These are phyloP conservation scores for Scenedesmus sp. DNA, from an alignment of 163 green algal species.

Conservation along the genomic window DNA sequence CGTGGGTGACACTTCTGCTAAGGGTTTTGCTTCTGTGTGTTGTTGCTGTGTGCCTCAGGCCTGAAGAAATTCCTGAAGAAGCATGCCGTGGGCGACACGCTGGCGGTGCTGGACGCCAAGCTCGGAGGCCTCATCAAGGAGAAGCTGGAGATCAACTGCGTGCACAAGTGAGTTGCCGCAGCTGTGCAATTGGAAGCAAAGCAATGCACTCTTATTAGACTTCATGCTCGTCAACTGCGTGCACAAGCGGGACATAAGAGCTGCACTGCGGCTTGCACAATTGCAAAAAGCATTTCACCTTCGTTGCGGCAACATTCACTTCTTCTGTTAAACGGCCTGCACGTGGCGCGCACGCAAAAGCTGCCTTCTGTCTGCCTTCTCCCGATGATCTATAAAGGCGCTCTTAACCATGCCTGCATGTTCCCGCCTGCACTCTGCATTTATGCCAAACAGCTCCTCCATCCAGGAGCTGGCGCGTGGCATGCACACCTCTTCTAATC, in stretches of 20 bases:
- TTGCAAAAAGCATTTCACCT: no score
- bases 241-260: no score
- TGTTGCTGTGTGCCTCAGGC: slow-evolving; percentile 46
- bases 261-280: no score
- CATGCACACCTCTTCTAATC: slow-evolving; percentile 58
- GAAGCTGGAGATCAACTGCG: slow-evolving; percentile 96
- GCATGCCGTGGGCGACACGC: slow-evolving; percentile 85
- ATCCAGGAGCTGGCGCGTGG: slow-evolving; percentile 96
- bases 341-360: no score
- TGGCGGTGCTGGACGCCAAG: slow-evolving; percentile 97
- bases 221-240: no score
- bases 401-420: no score
- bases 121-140: slow-evolving; percentile 98
- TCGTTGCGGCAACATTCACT: no score
- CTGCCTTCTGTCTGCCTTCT: no score
- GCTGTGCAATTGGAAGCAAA: background rate
- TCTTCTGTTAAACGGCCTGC: no score
- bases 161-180: slow-evolving; percentile 50
- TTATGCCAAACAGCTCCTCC: slow-evolving; percentile 58
- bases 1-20: background rate
- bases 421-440: background rate
- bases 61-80: slow-evolving; percentile 99
- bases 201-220: no score
- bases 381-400: no score
- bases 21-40: background rate